phyloP scores from a whole-genome alignment of 1,139 yeast genomes.

The Wickerhamomyces sp. region DNA sequence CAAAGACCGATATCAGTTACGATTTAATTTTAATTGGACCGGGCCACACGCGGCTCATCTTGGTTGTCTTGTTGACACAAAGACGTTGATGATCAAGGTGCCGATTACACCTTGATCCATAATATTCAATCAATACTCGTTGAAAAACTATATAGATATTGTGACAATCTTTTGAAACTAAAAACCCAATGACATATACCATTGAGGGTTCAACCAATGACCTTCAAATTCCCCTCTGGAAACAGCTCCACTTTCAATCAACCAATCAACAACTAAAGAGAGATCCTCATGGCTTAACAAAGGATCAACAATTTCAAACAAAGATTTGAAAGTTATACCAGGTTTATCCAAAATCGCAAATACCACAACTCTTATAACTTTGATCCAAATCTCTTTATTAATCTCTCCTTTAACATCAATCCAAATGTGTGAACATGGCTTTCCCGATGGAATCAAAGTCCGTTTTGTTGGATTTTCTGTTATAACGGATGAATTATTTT shows the following conservation, averaged over 20 bases:
- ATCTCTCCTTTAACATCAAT: conserved; percentile 59
- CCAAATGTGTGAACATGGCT: conserved; percentile 71
- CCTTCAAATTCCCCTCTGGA: conserved; percentile 39
- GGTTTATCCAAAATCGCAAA: conserved; percentile 58
- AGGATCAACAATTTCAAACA: conserved; percentile 34
- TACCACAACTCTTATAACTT: conserved; percentile 43
- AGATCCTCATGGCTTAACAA: conserved; percentile 48
- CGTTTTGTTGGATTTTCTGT: conserved; percentile 7
- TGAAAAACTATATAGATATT: too few species aligned
- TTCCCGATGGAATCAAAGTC: conserved; percentile 45
- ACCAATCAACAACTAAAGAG: conserved; percentile 51
- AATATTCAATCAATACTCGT: too few species aligned
- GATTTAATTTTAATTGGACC: too few species aligned
- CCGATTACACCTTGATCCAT: too few species aligned
- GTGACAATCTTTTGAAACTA: too few species aligned
- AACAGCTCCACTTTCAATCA: conserved; percentile 39
- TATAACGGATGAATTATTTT: conserved; percentile 8
- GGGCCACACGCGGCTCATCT: too few species aligned
- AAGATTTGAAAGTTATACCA: conserved; percentile 42
- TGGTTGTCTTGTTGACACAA: too few species aligned
- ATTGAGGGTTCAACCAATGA: conserved; percentile 42
- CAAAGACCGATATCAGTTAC: too few species aligned
- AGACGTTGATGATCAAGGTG: too few species aligned
- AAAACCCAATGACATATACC: conserved; percentile 37
- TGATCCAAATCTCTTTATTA: conserved; percentile 55